Conservation (phyloP, 768 basidiomycete species). For the Rossbeevera mucosa region DNA sequence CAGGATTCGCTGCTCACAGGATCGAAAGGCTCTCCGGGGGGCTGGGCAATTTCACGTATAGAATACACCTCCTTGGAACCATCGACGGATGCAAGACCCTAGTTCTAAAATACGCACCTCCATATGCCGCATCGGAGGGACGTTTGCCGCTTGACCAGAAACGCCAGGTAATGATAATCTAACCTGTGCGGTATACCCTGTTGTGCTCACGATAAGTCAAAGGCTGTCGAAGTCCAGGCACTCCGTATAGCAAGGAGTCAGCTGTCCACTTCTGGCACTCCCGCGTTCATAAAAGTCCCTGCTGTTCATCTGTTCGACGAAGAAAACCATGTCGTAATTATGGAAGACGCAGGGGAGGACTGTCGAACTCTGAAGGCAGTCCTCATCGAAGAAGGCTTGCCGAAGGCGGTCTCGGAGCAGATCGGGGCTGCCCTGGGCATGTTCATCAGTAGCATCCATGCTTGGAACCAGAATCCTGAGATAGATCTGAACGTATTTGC, state of each 20-base stretch:
- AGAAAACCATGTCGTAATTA: constrained; percentile 48
- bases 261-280: constrained; percentile 27
- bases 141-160: constrained; percentile 36
- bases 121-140: constrained; percentile 34
- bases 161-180: constrained; percentile 51
- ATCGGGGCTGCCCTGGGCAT: constrained; percentile 52
- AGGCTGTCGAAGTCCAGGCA: constrained; percentile 44
- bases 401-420: constrained; percentile 29
- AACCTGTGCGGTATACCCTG: not conserved
- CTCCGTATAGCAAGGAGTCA: constrained; percentile 38
- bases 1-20: constrained; percentile 39
- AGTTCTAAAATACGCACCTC: constrained; percentile 55
- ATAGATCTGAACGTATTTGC: constrained; percentile 36
- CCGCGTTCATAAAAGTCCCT: constrained; percentile 46
- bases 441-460: constrained; percentile 53
- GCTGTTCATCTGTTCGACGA: constrained; percentile 47
- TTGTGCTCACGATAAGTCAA: constrained; percentile 30
- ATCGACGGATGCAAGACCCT: constrained; percentile 43
- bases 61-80: constrained; percentile 41
- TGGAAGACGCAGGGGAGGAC: constrained; percentile 54
- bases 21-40: constrained; percentile 49
- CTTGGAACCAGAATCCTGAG: constrained; percentile 35
- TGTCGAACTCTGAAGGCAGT: constrained; percentile 37
- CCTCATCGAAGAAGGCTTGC: constrained; percentile 33
- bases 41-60: constrained; percentile 51